A percentile compares a stretch with the other conserved stretches of the same genome.
Conservation (phyloP, 139 green algal genomes). For the Closterium sp. region DNA sequence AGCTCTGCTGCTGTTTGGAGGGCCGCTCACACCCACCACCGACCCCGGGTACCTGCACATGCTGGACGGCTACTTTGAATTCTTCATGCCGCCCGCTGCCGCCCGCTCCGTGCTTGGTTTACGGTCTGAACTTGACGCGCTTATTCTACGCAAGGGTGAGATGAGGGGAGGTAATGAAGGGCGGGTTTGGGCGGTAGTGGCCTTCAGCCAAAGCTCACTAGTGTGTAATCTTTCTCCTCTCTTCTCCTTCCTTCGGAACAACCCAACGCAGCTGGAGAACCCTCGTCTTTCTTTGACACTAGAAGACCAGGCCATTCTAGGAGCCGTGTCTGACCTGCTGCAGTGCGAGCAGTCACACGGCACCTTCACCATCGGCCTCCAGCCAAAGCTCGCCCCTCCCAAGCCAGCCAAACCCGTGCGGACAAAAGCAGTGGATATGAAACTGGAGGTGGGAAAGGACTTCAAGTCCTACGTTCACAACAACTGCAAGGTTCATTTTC, state of each 20-base stretch:
- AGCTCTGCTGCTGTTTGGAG: not conserved
- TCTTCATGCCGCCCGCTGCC: constrained; percentile 31
- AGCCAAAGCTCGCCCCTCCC: not conserved
- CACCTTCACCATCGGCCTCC: not conserved
- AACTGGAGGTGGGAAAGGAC: not conserved
- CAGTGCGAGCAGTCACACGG: not conserved
- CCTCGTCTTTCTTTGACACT: not conserved
- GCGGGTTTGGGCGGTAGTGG: too few relatives aligned
- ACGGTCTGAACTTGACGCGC: constrained; percentile 11
- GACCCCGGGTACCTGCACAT: not conserved
- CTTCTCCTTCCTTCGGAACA: too few relatives aligned
- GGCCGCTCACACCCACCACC: not conserved
- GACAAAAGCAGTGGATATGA: not conserved
- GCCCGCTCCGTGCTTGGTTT: constrained; percentile 3
- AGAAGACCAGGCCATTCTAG: constrained; percentile 5
- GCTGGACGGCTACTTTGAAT: constrained; percentile 11
- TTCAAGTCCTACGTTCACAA: constrained; percentile 7
- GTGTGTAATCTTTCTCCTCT: too few relatives aligned
- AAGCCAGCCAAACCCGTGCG: not conserved
- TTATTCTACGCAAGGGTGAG: constrained; percentile 21
- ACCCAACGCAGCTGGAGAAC: constrained; percentile 17
- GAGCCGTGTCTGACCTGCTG: not conserved
- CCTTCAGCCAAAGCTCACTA: not conserved
- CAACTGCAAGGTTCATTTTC: constrained; percentile 14
- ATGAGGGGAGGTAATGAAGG: too few relatives aligned